Conservation (phyloP, 805 yeast species). For the Ogataea nitratoaversa region DNA sequence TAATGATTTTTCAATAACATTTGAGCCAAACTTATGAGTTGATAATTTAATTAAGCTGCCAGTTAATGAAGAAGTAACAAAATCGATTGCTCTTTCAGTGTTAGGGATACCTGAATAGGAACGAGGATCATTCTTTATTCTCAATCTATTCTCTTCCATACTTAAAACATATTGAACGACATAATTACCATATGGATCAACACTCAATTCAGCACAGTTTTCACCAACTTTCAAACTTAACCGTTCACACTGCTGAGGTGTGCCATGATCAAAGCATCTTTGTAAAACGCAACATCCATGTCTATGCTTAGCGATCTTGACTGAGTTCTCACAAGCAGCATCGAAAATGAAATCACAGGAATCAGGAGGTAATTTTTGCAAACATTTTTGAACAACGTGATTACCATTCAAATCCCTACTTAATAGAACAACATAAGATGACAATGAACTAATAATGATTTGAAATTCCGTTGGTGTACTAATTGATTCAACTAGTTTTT, state of each 20-base stretch:
- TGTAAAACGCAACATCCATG: constrained; percentile 98
- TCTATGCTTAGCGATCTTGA: constrained; percentile 86
- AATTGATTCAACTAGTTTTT: constrained; percentile 83
- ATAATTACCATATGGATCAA: constrained; percentile 95
- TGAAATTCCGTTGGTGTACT: constrained; percentile 66
- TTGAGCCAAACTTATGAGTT: constrained; percentile 59
- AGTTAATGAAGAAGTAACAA: constrained; percentile 29
- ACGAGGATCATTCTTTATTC: constrained; percentile 25
- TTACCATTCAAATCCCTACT: constrained; percentile 93
- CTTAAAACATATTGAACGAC: constrained; percentile 87
- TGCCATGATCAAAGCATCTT: constrained; percentile 90
- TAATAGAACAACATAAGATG: constrained; percentile 68
- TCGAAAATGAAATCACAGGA: constrained; percentile 87
- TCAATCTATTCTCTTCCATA: constrained; percentile 33
- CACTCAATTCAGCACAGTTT: constrained; percentile 63
- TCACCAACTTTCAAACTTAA: constrained; percentile 66
- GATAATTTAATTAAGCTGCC: constrained; percentile 35
- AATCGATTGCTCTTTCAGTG: constrained; percentile 26
- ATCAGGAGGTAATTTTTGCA: constrained; percentile 63
- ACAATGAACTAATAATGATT: constrained; percentile 34
- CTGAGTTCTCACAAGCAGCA: constrained; percentile 69
- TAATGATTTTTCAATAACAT: constrained; percentile 54
- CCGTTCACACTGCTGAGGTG: constrained; percentile 59
- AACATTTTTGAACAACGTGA: constrained; percentile 91
- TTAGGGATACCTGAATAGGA: constrained; percentile 24